These are phyloP conservation scores for Pythium vanterpoolii DNA, from an alignment of 352 stramenopile genomes.

Conservation along the genomic window DNA sequence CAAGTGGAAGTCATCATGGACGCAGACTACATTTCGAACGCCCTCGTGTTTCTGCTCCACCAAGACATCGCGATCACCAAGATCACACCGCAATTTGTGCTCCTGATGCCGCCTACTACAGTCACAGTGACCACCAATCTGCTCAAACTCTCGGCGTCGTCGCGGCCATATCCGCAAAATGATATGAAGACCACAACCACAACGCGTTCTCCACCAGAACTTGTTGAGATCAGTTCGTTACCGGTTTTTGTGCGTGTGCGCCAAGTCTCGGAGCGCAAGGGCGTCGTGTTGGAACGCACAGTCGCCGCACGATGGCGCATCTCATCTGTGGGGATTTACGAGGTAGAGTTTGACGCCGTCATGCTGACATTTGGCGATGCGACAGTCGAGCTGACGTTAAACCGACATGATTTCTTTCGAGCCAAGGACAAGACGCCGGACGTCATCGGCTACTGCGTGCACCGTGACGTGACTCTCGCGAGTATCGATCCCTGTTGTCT, in stretches of 20 bases:
- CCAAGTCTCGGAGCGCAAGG: slow-evolving; percentile 49
- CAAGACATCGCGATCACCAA: slow-evolving; percentile 45
- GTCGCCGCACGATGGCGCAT: slow-evolving; percentile 50
- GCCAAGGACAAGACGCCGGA: slow-evolving; percentile 37
- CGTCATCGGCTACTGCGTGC: slow-evolving; percentile 44
- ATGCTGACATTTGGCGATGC: slow-evolving; percentile 51
- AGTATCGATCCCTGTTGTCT: slow-evolving; percentile 54
- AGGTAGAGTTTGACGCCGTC: slow-evolving; percentile 56
- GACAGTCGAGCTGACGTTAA: slow-evolving; percentile 54
- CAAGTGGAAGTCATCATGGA: slow-evolving; percentile 61
- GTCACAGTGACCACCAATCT: slow-evolving; percentile 53
- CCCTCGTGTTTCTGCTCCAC: slow-evolving; percentile 43
- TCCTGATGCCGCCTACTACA: slow-evolving; percentile 42
- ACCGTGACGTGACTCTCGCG: slow-evolving; percentile 41
- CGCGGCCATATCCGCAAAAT: slow-evolving; percentile 9
- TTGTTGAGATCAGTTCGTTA: slow-evolving; percentile 42
- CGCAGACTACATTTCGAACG: slow-evolving; percentile 51
- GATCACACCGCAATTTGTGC: slow-evolving; percentile 52
- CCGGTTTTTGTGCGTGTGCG: slow-evolving; percentile 56
- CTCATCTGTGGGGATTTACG: slow-evolving; percentile 48
- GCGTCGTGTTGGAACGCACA: slow-evolving; percentile 47
- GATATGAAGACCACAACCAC: background rate
- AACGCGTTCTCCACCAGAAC: background rate
- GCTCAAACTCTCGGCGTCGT: slow-evolving; percentile 37
- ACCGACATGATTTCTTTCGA: slow-evolving; percentile 45